phyloP scores from a whole-genome alignment of 768 basidiomycete genomes.

The Lepiota venenata region DNA sequence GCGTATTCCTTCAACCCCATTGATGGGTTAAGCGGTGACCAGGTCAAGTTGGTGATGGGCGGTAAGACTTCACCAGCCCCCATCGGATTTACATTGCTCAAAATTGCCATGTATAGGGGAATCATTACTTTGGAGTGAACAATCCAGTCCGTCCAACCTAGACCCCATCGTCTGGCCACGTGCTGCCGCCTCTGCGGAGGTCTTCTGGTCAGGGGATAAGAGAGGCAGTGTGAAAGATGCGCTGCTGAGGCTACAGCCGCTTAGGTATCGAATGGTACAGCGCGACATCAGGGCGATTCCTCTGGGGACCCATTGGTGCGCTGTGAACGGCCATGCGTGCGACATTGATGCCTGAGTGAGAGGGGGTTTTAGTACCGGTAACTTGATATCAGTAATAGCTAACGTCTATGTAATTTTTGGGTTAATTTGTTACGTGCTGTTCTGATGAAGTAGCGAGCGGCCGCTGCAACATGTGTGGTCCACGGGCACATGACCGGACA shows the following conservation, averaged over 20 bases:
- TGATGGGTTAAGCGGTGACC: conserved; percentile 43
- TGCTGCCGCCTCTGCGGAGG: conserved; percentile 65
- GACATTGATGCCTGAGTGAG: conserved; percentile 10
- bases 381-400: too few species aligned
- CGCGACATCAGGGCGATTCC: conserved; percentile 57
- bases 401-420: too few species aligned
- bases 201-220: conserved; percentile 62
- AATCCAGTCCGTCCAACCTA: conserved; percentile 60
- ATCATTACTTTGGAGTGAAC: conserved; percentile 72
- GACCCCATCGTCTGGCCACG: conserved; percentile 72
- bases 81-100: neutral
- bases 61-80: conserved; percentile 36
- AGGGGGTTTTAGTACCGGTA: too few species aligned
- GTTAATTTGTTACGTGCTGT: too few species aligned
- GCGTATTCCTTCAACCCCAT: conserved; percentile 49
- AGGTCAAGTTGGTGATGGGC: conserved; percentile 62
- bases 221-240: conserved; percentile 44
- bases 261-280: conserved; percentile 57
- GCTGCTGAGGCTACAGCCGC: conserved; percentile 63
- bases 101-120: conserved; percentile 24
- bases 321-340: conserved; percentile 33
- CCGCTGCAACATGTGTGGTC: neutral
- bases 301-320: conserved; percentile 74
- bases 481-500: too few species aligned
- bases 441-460: too few species aligned